Percentiles rank a stretch among this genome's conserved stretches.
Conservation (phyloP, 1,284 basidiomycete genomes). For the Calocybe gambosa region DNA sequence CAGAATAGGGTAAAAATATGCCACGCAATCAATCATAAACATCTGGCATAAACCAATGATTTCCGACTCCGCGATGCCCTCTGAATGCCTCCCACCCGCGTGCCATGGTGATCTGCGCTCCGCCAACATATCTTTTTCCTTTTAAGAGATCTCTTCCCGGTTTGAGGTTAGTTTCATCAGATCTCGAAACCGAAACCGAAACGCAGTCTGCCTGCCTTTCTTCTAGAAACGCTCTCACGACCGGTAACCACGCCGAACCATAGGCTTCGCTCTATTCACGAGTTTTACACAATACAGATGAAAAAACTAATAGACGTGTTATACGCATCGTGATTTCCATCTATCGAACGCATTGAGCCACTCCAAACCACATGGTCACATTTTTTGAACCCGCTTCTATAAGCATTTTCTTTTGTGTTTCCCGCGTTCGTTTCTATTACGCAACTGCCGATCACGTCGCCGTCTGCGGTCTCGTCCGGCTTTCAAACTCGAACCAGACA, state of each 20-base stretch:
- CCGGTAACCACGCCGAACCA: constrained; percentile 6
- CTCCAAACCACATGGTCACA: constrained; percentile 6
- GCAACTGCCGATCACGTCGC: constrained; percentile 17
- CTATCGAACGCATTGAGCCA: not conserved
- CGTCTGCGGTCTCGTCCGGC: constrained; percentile 6
- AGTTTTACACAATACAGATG: not conserved
- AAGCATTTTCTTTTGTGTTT: constrained; percentile 10
- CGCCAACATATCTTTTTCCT: constrained; percentile 10
- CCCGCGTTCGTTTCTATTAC: constrained; percentile 13
- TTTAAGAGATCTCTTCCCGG: constrained; percentile 13
- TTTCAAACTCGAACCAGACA: constrained; percentile 7
- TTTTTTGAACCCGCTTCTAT: not conserved
- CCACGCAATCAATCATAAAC: not conserved
- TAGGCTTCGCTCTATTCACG: no score
- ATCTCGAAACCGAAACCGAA: not conserved
- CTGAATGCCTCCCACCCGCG: constrained; percentile 2
- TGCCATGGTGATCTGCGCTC: constrained; percentile 15
- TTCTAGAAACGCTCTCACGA: constrained; percentile 9
- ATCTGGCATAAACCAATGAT: not conserved
- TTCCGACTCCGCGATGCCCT: constrained; percentile 12
- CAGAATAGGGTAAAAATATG: not conserved
- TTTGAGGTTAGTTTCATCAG: constrained; percentile 7
- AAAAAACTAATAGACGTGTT: not conserved
- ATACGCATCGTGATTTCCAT: constrained; percentile 10
- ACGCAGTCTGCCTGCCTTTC: not conserved